Evolutionary conservation across 371 early-diverging fungal species (phyloP), one percentile per base, ranked within the genome.

Genomic region (Apophysomyces ossiformis): DNA sequence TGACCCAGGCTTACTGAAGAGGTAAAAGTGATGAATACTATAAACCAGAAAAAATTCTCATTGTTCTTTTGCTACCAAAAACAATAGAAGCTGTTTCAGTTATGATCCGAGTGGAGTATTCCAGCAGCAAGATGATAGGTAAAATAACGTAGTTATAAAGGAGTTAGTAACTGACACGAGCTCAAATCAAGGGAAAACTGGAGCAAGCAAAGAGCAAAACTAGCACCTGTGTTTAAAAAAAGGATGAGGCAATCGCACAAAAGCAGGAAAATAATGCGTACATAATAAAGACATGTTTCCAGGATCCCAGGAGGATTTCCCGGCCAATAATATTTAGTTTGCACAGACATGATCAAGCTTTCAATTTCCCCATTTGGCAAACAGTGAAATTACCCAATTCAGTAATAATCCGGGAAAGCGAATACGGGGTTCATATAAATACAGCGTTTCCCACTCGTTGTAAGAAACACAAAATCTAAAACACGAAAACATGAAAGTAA

Each of bases 31-130:
- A 36, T 58, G 5, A 38, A 18, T 13, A 41, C 37, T 16, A 50
- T 56, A 39, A 32, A 47, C 39, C 16, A 35, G 16, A 12, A 46
- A 26, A 26, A n/a, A 9, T 45, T 39, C 11, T 36, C 37, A 13
- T 44, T 58, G 13, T 61, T 4, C 47, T 58, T 26, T 26, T 26
- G 1, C 32, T 26, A 26, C 32, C 32, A 2, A 26, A 26, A 26
- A 26, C 2, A 26, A 16, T 70, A 81, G 81, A 69, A 81, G 82
- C 63, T 81, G 82, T 45, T 75, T 72, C 69, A 37, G 66, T 11
- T 81, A 81, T 70, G 79, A 81, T 65, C 47, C 70, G 38, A 69
- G 76, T 16, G 82, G 82, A 21, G 39, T 73, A 4, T 81, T 81
- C 59, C 82, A 81, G 64, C 61, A 64, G 58, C 66, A 75, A 11